Conservation (phyloP, 2,329 filamentous ascomycete species). For the Phoma sp. region DNA sequence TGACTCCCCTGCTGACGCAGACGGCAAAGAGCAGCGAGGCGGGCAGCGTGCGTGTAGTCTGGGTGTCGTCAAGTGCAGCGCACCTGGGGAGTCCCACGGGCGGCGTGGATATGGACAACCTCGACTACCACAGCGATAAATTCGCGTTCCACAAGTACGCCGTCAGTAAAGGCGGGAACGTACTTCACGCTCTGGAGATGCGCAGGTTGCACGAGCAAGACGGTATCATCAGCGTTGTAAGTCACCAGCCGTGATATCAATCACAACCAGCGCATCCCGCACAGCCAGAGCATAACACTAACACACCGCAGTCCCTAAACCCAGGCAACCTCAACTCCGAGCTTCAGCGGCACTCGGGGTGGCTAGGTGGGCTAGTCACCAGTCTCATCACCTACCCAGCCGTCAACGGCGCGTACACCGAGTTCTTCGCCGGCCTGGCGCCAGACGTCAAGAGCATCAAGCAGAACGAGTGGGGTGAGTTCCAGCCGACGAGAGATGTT, state of each 20-base stretch:
- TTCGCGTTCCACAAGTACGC: conserved; percentile 23
- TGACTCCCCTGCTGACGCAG: conserved; percentile 44
- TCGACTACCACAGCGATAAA: conserved; percentile 21
- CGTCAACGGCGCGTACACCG: conserved; percentile 34
- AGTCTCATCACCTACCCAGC: conserved; percentile 15
- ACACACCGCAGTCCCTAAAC: conserved; percentile 35
- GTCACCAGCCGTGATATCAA: not conserved
- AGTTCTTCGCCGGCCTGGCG: conserved; percentile 32
- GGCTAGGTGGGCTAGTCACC: not conserved
- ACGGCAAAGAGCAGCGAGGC: conserved; percentile 35
- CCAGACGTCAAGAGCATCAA: conserved; percentile 21
- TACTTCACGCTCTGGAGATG: conserved; percentile 34
- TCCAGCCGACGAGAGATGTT: not conserved
- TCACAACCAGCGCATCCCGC: not conserved
- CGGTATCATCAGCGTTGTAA: conserved; percentile 29
- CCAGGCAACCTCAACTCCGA: conserved; percentile 46
- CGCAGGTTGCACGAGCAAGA: conserved; percentile 18
- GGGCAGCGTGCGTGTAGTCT: conserved; percentile 46
- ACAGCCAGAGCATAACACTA: not conserved
- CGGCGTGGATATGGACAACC: conserved; percentile 27
- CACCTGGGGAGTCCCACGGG: conserved; percentile 16
- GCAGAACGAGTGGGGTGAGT: conserved; percentile 41
- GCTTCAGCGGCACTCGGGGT: conserved; percentile 42
- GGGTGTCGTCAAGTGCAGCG: conserved; percentile 27
- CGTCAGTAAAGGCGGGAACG: conserved; percentile 36